Percentiles rank a stretch among this genome's conserved stretches.
phyloP scores from a whole-genome alignment of 148 eudicot species.

The Silene conica region DNA sequence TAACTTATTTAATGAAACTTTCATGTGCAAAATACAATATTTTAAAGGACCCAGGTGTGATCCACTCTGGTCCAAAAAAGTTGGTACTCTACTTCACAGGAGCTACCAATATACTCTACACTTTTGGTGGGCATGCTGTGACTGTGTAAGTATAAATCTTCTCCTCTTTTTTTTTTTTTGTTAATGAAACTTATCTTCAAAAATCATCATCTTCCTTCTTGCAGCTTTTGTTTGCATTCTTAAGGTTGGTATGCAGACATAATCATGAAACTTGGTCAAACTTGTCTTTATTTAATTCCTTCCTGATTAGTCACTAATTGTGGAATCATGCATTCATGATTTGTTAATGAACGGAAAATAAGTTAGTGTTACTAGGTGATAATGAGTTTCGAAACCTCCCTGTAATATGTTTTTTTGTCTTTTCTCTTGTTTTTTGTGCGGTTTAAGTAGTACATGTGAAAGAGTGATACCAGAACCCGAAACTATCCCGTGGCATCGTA shows the following conservation, averaged over 20 bases:
- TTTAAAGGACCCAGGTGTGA: conserved; percentile 48
- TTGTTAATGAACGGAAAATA: neutral
- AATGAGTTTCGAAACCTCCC: too few species aligned
- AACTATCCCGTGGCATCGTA: neutral
- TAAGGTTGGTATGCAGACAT: conserved; percentile 22
- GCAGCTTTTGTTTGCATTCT: conserved; percentile 29
- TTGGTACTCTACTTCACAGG: conserved; percentile 61
- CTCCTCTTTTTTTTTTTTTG: neutral
- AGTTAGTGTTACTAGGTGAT: too few species aligned
- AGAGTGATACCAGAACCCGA: neutral
- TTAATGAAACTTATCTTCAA: neutral
- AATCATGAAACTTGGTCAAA: conserved; percentile 24
- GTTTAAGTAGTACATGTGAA: too few species aligned
- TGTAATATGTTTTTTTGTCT: too few species aligned
- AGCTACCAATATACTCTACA: conserved; percentile 69
- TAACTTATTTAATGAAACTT: conserved; percentile 7
- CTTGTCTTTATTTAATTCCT: conserved; percentile 4
- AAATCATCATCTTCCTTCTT: conserved; percentile 15
- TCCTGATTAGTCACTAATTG: conserved; percentile 15
- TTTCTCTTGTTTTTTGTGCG: neutral
- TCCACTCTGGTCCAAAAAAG: conserved; percentile 55
- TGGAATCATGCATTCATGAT: neutral
- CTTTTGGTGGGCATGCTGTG: conserved; percentile 80
- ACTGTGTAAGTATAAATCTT: conserved; percentile 53
- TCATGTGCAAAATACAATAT: neutral